These are phyloP conservation scores for Aspergillus ibericus DNA, from an alignment of 2,329 filamentous ascomycete genomes.

Conservation along the genomic window DNA sequence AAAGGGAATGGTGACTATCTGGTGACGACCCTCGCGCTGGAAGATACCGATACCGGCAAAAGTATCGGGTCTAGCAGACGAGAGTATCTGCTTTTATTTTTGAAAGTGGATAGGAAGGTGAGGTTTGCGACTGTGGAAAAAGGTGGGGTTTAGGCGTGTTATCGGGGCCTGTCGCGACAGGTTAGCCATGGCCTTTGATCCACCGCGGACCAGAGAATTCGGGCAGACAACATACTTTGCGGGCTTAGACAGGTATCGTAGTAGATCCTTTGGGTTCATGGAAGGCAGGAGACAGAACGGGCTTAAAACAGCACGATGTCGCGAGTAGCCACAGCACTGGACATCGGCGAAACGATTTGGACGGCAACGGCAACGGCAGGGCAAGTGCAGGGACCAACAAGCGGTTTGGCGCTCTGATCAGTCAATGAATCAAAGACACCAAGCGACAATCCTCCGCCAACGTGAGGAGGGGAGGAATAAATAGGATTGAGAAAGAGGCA, in stretches of 20 bases:
- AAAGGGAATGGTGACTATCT: conserved; percentile 82
- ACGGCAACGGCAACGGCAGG: conserved; percentile 6
- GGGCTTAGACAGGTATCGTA: conserved; percentile 91
- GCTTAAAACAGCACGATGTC: conserved; percentile 36
- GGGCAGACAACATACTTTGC: conserved; percentile 68
- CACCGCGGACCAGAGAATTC: conserved; percentile 4
- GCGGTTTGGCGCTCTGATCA: background rate
- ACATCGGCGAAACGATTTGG: conserved; percentile 30
- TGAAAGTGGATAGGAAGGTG: conserved; percentile 19
- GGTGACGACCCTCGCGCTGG: conserved; percentile 60
- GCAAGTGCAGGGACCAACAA: background rate
- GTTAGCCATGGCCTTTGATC: conserved; percentile 15
- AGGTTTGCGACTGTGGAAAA: conserved; percentile 12
- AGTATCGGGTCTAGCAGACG: conserved; percentile 86
- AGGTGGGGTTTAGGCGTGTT: conserved; percentile 47
- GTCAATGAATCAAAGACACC: conserved; percentile 21
- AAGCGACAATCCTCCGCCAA: conserved; percentile 9
- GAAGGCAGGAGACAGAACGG: conserved; percentile 51
- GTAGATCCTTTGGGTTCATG: conserved; percentile 89
- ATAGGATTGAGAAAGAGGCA: conserved; percentile 7
- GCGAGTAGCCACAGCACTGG: conserved; percentile 34
- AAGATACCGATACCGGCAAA: conserved; percentile 78
- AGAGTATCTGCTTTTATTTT: conserved; percentile 59
- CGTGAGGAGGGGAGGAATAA: background rate
- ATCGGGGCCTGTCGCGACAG: conserved; percentile 59